A percentile compares a stretch with the other conserved stretches of the same genome.
Evolutionary conservation across 1,284 basidiomycete species (phyloP).

Genomic region (Cerioporus squamosus): DNA sequence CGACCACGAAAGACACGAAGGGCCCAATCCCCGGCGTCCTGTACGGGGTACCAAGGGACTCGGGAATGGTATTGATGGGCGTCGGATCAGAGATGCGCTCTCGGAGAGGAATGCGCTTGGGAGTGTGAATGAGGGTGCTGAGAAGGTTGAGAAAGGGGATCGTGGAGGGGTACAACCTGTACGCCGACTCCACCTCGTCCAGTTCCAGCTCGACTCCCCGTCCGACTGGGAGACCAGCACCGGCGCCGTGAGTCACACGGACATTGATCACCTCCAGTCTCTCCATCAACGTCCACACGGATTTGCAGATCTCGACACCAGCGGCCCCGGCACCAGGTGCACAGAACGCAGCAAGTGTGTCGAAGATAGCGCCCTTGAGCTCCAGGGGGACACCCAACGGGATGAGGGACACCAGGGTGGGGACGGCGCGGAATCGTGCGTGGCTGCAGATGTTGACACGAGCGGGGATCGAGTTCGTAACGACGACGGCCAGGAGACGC

Average conservation of each 20-base stretch:
- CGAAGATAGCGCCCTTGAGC: constrained; percentile 87
- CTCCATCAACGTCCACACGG: constrained; percentile 86
- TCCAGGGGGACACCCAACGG: constrained; percentile 87
- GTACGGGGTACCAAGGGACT: constrained; percentile 75
- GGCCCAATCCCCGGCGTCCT: constrained; percentile 77
- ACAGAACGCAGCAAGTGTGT: constrained; percentile 87
- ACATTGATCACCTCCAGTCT: constrained; percentile 84
- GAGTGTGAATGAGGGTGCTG: constrained; percentile 78
- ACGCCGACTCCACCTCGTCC: constrained; percentile 83
- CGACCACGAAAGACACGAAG: constrained; percentile 85
- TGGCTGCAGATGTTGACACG: constrained; percentile 82
- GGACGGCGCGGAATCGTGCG: constrained; percentile 79
- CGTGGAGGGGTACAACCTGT: constrained; percentile 84
- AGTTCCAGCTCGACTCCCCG: constrained; percentile 82
- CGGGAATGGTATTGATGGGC: constrained; percentile 75
- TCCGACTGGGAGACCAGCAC: constrained; percentile 50
- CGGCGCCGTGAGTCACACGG: constrained; percentile 45
- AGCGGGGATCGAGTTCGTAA: constrained; percentile 77
- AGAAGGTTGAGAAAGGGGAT: constrained; percentile 89
- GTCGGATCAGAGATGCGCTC: constrained; percentile 65
- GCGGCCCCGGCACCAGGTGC: constrained; percentile 71
- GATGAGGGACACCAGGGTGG: constrained; percentile 78
- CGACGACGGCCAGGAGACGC: constrained; percentile 80
- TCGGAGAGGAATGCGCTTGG: constrained; percentile 66
- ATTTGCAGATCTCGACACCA: constrained; percentile 81